Evolutionary conservation across 768 basidiomycete genomes (phyloP).

Genomic region (Pholiota microspora): DNA sequence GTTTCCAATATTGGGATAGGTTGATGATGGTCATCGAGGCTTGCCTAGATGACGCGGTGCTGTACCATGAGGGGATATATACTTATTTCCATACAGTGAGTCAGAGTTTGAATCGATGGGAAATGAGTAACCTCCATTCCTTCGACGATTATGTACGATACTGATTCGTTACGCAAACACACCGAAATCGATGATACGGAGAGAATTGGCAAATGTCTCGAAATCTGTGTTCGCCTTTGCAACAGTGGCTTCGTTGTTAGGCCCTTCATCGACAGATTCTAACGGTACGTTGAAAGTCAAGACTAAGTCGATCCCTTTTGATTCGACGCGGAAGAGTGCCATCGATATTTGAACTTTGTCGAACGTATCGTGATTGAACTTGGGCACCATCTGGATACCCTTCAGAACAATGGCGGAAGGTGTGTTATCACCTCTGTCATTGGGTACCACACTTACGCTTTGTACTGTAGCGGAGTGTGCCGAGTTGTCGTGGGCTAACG

Average conservation of each 20-base stretch:
- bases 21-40: background rate
- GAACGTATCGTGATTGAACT: conserved; percentile 61
- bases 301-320: conserved; percentile 77
- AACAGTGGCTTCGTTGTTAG: conserved; percentile 36
- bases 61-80: background rate
- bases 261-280: conserved; percentile 41
- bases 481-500: conserved; percentile 88
- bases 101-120: background rate
- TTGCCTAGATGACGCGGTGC: background rate
- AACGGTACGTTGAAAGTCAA: conserved; percentile 82
- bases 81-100: background rate
- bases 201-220: conserved; percentile 48
- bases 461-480: conserved; percentile 53
- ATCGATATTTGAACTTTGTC: conserved; percentile 79
- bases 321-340: conserved; percentile 75
- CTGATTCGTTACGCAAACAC: conserved; percentile 54
- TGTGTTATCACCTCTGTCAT: conserved; percentile 45
- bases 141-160: background rate
- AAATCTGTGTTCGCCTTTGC: conserved; percentile 47
- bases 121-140: background rate
- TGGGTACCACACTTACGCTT: conserved; percentile 32
- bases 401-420: conserved; percentile 59
- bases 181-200: conserved; percentile 64
- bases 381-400: conserved; percentile 72
- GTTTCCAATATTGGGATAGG: conserved; percentile 7